Percentiles rank a stretch among this genome's conserved stretches.
These are phyloP conservation scores for Salix udensis DNA, from an alignment of 345 rosid species.

Conservation along the genomic window DNA sequence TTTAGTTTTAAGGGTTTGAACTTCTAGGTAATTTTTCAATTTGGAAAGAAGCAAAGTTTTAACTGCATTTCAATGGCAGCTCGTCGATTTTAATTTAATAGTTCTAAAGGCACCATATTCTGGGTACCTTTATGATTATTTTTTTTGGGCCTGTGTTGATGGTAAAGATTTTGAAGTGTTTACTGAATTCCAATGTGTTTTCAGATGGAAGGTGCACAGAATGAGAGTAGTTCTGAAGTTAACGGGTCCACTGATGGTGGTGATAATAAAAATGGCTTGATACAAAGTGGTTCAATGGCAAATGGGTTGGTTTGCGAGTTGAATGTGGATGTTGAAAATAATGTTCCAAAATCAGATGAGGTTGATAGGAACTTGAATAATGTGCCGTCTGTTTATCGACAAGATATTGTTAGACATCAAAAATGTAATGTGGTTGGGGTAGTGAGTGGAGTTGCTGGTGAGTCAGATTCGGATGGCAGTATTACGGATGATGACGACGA, in stretches of 20 bases:
- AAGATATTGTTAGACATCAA: slow-evolving; percentile 73
- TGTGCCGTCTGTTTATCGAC: slow-evolving; percentile 55
- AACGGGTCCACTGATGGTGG: slow-evolving; percentile 21
- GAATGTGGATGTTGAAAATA: slow-evolving; percentile 23
- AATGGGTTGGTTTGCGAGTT: slow-evolving; percentile 27
- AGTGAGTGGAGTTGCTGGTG: slow-evolving; percentile 89
- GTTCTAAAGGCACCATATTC: too few species aligned
- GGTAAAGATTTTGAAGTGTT: not conserved
- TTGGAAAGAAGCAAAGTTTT: too few species aligned
- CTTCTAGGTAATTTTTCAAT: too few species aligned
- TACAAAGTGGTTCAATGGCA: slow-evolving; percentile 21
- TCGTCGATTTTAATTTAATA: too few species aligned
- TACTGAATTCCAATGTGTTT: slow-evolving; percentile 10
- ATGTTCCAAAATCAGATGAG: slow-evolving; percentile 27
- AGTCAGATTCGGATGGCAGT: slow-evolving; percentile 80
- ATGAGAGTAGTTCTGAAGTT: slow-evolving; percentile 30
- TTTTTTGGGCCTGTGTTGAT: not conserved
- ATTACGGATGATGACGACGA: slow-evolving; percentile 58
- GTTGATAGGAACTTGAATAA: slow-evolving; percentile 29
- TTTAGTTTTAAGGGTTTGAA: too few species aligned
- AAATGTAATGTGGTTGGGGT: slow-evolving; percentile 58
- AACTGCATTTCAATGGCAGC: too few species aligned
- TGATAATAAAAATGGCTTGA: slow-evolving; percentile 14
- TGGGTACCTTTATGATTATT: not conserved
- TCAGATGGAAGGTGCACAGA: slow-evolving; percentile 59